Evolutionary conservation across 1,139 yeast species (phyloP).

Genomic region (Kurtzmaniella quercitrusa): DNA sequence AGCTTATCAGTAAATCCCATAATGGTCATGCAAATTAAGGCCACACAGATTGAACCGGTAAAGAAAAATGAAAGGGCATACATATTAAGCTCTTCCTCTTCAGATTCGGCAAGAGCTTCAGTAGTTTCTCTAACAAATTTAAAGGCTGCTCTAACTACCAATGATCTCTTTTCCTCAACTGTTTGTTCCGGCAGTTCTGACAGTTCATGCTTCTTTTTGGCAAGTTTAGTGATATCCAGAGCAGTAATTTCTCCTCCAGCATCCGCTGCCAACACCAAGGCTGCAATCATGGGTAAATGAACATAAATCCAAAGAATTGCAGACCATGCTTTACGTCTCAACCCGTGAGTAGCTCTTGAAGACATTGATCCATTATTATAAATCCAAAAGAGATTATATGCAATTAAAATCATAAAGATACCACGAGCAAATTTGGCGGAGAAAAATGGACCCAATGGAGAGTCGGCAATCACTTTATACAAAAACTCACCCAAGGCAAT

Average conservation of each 20-base stretch:
- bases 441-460: constrained; percentile 48
- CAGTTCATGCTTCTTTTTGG: constrained; percentile 3
- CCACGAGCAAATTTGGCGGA: constrained; percentile 45
- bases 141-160: constrained; percentile 1
- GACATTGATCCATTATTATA: constrained; percentile 55
- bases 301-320: constrained; percentile 47
- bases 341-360: constrained; percentile 48
- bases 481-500: constrained; percentile 67
- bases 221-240: constrained; percentile 12
- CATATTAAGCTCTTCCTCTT: constrained; percentile 23
- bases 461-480: constrained; percentile 50
- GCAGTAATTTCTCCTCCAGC: constrained; percentile 51
- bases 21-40: constrained; percentile 29
- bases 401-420: constrained; percentile 44
- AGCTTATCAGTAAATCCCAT: constrained; percentile 38
- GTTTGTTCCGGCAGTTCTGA: constrained; percentile 10
- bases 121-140: constrained; percentile 3
- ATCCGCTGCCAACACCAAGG: constrained; percentile 56
- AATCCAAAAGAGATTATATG: constrained; percentile 51
- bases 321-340: constrained; percentile 44
- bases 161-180: constrained; percentile 6
- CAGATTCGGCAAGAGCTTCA: constrained; percentile 10
- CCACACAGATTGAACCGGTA: constrained; percentile 46
- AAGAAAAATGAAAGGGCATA: constrained; percentile 43
- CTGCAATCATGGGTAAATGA: constrained; percentile 52